phyloP scores from a whole-genome alignment of 345 rosid species.

The Moricandia arvensis region DNA sequence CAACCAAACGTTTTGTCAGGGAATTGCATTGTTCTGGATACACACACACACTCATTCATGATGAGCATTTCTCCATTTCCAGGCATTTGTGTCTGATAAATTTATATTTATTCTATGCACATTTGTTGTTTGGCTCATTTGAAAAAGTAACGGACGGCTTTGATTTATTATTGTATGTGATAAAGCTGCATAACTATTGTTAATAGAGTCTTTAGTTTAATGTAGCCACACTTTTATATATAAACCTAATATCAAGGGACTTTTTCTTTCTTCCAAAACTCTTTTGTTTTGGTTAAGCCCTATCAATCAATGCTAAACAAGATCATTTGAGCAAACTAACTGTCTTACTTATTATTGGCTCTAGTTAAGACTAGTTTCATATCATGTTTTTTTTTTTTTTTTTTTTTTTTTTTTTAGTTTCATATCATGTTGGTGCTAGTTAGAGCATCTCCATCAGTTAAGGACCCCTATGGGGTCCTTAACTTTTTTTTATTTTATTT shows the following conservation, averaged over 20 bases:
- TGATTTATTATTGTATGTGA: neutral
- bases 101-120: neutral
- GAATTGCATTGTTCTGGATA: neutral
- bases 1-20: neutral
- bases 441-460: no score
- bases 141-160: neutral
- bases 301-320: neutral
- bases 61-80: neutral
- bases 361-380: neutral
- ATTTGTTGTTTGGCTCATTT: constrained; percentile 14
- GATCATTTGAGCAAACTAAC: neutral
- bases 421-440: neutral
- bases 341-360: neutral
- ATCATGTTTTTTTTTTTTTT: no score
- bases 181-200: neutral
- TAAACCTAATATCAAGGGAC: neutral
- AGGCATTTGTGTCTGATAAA: neutral
- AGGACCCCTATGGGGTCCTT: no score
- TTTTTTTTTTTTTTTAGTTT: no score
- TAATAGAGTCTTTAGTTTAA: neutral
- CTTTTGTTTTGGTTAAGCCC: neutral
- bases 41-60: neutral
- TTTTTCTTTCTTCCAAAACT: neutral
- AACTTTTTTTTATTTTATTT: no score
- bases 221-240: neutral